Conservation (phyloP, 768 basidiomycete species). For the Tubosaeta sp. region DNA sequence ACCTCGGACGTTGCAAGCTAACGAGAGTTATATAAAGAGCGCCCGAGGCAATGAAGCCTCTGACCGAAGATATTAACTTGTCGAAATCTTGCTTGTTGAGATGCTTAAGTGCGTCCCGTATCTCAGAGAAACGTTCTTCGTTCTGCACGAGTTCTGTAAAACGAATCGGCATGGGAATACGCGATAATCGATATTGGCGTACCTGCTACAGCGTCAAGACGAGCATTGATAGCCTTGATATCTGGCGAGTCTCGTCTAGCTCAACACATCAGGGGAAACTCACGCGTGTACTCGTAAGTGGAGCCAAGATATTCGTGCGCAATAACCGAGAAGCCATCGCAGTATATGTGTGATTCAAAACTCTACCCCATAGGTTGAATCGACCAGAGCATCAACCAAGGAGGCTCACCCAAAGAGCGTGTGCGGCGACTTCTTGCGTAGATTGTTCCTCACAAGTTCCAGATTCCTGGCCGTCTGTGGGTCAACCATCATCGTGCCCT, state of each 20-base stretch:
- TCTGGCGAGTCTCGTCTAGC: slow-evolving; percentile 1
- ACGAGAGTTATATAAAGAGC: background rate
- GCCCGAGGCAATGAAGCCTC: slow-evolving; percentile 4
- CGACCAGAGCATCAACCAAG: background rate
- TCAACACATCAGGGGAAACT: background rate
- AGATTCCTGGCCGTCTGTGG: slow-evolving; percentile 83
- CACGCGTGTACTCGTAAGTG: slow-evolving; percentile 66
- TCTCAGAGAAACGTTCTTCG: slow-evolving; percentile 67
- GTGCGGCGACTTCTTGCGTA: slow-evolving; percentile 60
- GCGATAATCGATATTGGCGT: background rate
- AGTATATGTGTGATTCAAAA: slow-evolving; percentile 79
- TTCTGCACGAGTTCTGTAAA: slow-evolving; percentile 65
- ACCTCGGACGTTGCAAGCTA: slow-evolving; percentile 68
- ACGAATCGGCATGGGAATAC: slow-evolving; percentile 2
- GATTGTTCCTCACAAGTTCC: slow-evolving; percentile 79
- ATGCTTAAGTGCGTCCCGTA: slow-evolving; percentile 63
- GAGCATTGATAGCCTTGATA: slow-evolving; percentile 61
- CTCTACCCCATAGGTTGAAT: slow-evolving; percentile 34
- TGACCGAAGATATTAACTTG: slow-evolving; percentile 70
- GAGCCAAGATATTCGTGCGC: slow-evolving; percentile 76
- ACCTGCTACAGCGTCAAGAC: slow-evolving; percentile 88
- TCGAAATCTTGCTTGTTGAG: slow-evolving; percentile 86
- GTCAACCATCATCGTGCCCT: slow-evolving; percentile 95
- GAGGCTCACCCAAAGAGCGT: slow-evolving; percentile 70
- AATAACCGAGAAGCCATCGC: slow-evolving; percentile 86